Evolutionary conservation across 2,329 filamentous ascomycete genomes (phyloP).

Genomic region (Periconia sp.): DNA sequence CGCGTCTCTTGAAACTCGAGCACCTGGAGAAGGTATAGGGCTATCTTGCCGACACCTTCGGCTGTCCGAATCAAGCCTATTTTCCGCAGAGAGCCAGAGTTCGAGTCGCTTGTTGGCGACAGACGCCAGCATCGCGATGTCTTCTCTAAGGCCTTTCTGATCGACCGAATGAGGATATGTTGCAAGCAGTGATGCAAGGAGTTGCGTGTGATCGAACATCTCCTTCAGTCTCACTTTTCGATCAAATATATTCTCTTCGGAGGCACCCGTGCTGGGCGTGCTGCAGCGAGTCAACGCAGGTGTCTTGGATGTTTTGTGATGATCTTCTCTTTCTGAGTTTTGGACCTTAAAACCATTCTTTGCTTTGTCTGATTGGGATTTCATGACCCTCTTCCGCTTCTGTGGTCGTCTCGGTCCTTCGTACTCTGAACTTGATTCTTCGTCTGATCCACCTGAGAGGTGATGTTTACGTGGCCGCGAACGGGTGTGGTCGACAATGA

Average conservation of each 20-base stretch:
- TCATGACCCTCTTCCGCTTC: neutral
- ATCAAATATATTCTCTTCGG: conserved; percentile 13
- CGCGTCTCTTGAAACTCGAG: too few relatives aligned
- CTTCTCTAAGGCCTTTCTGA: conserved; percentile 18
- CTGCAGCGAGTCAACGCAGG: neutral
- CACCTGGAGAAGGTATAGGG: too few relatives aligned
- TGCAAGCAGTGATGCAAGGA: conserved; percentile 23
- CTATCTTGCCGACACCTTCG: conserved; percentile 5
- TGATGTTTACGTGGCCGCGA: conserved; percentile 11
- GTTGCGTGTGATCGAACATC: conserved; percentile 20
- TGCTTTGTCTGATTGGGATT: too few relatives aligned
- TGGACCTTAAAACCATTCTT: too few relatives aligned
- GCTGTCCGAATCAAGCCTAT: neutral
- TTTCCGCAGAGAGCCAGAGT: conserved; percentile 18
- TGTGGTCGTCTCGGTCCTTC: neutral
- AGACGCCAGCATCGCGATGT: conserved; percentile 23
- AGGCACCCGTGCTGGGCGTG: conserved; percentile 4
- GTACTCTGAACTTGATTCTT: conserved; percentile 7
- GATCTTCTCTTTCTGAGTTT: too few relatives aligned
- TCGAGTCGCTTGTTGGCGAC: conserved; percentile 19
- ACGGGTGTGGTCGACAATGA: conserved; percentile 18
- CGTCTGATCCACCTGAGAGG: conserved; percentile 15
- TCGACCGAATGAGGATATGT: conserved; percentile 21
- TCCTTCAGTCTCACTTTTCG: conserved; percentile 9
- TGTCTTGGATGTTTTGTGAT: neutral